Percentiles rank a stretch among this genome's conserved stretches.
These are phyloP conservation scores for Exophiala xenobiotica DNA, from an alignment of 2,329 filamentous ascomycete species.

Conservation along the genomic window DNA sequence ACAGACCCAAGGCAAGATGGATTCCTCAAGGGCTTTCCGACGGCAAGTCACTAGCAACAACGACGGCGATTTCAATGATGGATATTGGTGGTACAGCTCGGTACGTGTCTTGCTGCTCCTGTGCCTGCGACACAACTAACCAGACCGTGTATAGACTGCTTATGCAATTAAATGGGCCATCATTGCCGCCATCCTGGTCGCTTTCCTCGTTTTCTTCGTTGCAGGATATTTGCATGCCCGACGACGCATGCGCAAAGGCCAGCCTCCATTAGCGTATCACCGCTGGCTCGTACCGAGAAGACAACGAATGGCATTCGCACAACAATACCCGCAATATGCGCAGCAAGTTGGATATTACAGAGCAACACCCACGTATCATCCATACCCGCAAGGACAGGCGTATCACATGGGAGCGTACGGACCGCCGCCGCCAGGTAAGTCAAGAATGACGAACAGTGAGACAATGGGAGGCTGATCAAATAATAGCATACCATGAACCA, in stretches of 20 bases:
- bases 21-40: conserved; percentile 1
- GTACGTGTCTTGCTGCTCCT: conserved; percentile 13
- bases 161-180: conserved; percentile 70
- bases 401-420: conserved; percentile 31
- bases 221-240: conserved; percentile 70
- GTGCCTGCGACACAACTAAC: not conserved
- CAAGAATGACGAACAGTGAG: not conserved
- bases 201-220: conserved; percentile 63
- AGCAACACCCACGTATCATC: conserved; percentile 8
- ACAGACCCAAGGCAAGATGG: conserved; percentile 7
- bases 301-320: conserved; percentile 32
- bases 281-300: conserved; percentile 46
- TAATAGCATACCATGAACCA: conserved; percentile 25
- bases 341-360: conserved; percentile 40
- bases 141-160: conserved; percentile 51
- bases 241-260: conserved; percentile 63
- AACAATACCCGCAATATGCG: conserved; percentile 30
- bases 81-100: conserved; percentile 24
- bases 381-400: conserved; percentile 19
- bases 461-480: not conserved
- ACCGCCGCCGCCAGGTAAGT: conserved; percentile 30
- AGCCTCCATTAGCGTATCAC: conserved; percentile 68
- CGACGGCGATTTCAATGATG: conserved; percentile 16
- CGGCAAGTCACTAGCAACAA: conserved; percentile 10
- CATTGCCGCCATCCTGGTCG: conserved; percentile 60